Percentiles rank a stretch among this genome's conserved stretches.
phyloP scores from a whole-genome alignment of 257 asterid genomes.

The Perilla frutescens region DNA sequence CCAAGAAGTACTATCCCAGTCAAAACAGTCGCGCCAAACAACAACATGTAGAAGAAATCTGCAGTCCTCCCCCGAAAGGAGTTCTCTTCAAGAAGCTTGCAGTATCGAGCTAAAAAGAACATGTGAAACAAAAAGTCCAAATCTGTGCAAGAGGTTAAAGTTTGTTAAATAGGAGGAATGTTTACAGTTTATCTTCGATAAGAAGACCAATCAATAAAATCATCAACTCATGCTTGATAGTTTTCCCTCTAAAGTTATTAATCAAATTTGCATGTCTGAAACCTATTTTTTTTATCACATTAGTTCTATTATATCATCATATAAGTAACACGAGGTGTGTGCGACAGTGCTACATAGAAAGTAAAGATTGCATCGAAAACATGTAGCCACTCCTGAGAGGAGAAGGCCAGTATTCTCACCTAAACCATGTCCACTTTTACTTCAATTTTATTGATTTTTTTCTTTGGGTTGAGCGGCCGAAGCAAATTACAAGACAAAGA shows the following conservation, averaged over 20 bases:
- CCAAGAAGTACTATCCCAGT: slow-evolving; percentile 93
- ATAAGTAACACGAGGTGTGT: too few relatives aligned
- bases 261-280: slow-evolving; percentile 11
- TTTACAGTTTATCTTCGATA: neutral
- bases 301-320: too few relatives aligned
- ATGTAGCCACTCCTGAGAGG: too few relatives aligned
- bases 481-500: slow-evolving; percentile 7
- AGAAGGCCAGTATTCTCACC: neutral
- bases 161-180: slow-evolving; percentile 21
- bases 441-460: neutral
- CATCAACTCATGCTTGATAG: slow-evolving; percentile 5
- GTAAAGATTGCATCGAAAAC: too few relatives aligned
- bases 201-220: neutral
- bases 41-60: slow-evolving; percentile 94
- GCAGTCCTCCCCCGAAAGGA: slow-evolving; percentile 97
- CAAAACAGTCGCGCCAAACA: slow-evolving; percentile 92
- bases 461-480: slow-evolving; percentile 1
- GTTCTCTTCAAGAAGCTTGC: slow-evolving; percentile 98
- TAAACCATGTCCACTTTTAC: neutral
- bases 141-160: slow-evolving; percentile 55
- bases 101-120: slow-evolving; percentile 99
- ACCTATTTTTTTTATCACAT: neutral
- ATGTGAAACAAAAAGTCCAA: slow-evolving; percentile 98
- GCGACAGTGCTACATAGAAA: too few relatives aligned
- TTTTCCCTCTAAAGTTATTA: slow-evolving; percentile 2